Evolutionary conservation across 1,139 yeast species (phyloP), one percentile per base, ranked within the genome.

Genomic region (Yamadazyma atlantica): DNA sequence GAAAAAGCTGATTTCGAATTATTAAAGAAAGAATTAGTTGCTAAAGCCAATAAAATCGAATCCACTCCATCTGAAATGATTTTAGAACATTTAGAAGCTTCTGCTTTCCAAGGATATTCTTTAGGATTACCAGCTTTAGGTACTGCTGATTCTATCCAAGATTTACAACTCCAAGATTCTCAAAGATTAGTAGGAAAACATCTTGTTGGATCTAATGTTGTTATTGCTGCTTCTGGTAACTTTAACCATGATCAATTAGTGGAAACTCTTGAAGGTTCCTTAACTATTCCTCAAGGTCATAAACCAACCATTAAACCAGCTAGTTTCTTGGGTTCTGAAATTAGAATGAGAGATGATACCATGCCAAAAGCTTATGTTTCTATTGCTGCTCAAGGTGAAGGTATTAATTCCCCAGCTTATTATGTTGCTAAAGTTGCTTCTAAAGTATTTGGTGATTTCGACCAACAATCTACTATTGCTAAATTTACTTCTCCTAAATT

Each of bases 341-440:
- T 84, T 50, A 81, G 89, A 76, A 69, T 84, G 73, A 83, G 95
- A 80, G 95, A 85, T 59, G 95, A 85, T 65, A 85, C 89, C 51
- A 62, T 82, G 61, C 87, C 90, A 60, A 78, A 80, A 62, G 92
- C 92, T 43, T 82, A 83, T 73, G 72, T 84, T 52, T 67, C 89
- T 42, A 71, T 85, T 52, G 88, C 87, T 43, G 90, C 75, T 43
- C 74, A 78, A 56, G 88, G 88, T 68, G 90, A 83, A 65, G 70
- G 82, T 35, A 45, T 73, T 35, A 58, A 57, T 46, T 80, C 90
- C 40, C 80, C 84, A 50, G 76, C 82, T 54, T 82, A 73, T 69
- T 75, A 75, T 64, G 76, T 78, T 44, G 82, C 90, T 48, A 67
- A 82, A 66, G 88, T 85, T 51, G 92, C 88, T 40, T 75, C 90